A percentile compares a stretch with the other conserved stretches of the same genome.
Conservation (phyloP, 768 basidiomycete species). For the Thelephora aurantiotincta region DNA sequence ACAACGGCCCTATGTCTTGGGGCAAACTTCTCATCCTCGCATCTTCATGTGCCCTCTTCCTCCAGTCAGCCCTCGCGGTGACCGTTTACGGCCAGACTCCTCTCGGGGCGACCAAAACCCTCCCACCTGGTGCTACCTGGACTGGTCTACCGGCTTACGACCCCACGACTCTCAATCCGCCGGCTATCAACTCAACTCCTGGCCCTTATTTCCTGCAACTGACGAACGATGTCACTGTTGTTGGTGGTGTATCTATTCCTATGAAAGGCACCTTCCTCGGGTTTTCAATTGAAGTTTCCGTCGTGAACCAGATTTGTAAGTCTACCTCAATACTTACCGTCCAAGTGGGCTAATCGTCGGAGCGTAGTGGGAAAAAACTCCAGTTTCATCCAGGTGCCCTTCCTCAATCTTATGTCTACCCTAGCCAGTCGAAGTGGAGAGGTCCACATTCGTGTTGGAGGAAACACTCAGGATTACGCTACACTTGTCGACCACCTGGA, state of each 20-base stretch:
- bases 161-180: constrained; percentile 28
- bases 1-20: too few relatives aligned
- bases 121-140: too few relatives aligned
- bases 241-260: constrained; percentile 24
- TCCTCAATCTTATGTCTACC: constrained; percentile 71
- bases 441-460: constrained; percentile 59
- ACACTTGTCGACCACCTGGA: constrained; percentile 33
- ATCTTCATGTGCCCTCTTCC: too few relatives aligned
- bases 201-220: constrained; percentile 30
- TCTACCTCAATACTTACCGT: constrained; percentile 11
- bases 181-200: constrained; percentile 20
- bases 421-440: constrained; percentile 48
- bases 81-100: too few relatives aligned
- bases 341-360: background rate
- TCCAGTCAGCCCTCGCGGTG: too few relatives aligned
- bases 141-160: constrained; percentile 31
- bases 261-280: constrained; percentile 50
- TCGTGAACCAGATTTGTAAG: constrained; percentile 51
- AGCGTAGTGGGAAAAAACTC: constrained; percentile 36
- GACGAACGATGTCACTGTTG: constrained; percentile 5
- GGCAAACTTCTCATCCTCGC: too few relatives aligned
- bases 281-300: constrained; percentile 67
- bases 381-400: constrained; percentile 39
- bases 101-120: too few relatives aligned
- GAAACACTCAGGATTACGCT: constrained; percentile 66